These are phyloP conservation scores for Globisporangium canariense DNA, from an alignment of 352 stramenopile species.

Conservation along the genomic window DNA sequence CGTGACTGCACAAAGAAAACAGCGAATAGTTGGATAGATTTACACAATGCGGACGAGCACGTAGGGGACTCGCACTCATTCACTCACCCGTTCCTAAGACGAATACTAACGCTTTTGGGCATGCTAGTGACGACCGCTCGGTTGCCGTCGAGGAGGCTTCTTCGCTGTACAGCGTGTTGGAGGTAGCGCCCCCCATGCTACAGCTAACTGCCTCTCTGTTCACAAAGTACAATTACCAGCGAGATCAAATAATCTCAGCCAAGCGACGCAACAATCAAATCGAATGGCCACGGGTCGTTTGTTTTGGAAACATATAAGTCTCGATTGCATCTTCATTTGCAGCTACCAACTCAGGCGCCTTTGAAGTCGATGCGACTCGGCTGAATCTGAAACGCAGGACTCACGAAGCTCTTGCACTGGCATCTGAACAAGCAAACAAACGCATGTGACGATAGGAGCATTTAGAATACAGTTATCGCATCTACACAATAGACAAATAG, in stretches of 20 bases:
- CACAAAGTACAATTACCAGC: background rate
- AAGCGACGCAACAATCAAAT: too few relatives aligned
- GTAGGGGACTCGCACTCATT: too few relatives aligned
- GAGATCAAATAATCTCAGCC: too few relatives aligned
- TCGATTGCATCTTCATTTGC: slow-evolving; percentile 3
- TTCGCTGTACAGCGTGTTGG: background rate
- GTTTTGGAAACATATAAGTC: too few relatives aligned
- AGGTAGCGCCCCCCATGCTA: background rate
- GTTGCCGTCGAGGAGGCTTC: background rate
- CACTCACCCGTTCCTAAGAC: background rate
- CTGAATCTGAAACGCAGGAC: slow-evolving; percentile 57
- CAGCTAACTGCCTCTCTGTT: background rate
- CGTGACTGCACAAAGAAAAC: background rate
- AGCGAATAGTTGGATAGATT: too few relatives aligned
- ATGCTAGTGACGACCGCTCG: background rate
- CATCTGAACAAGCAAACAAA: slow-evolving; percentile 28
- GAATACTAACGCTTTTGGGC: background rate
- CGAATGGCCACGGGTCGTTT: too few relatives aligned
- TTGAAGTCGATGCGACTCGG: slow-evolving; percentile 39
- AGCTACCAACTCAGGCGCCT: slow-evolving; percentile 2
- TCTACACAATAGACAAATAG: background rate
- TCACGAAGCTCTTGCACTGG: slow-evolving; percentile 52
- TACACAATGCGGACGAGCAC: too few relatives aligned
- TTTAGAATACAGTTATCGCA: too few relatives aligned
- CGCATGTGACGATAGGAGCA: too few relatives aligned